A percentile compares a stretch with the other conserved stretches of the same genome.
phyloP scores from a whole-genome alignment of 2,329 filamentous ascomycete species.

The Uncinocarpus reesii region DNA sequence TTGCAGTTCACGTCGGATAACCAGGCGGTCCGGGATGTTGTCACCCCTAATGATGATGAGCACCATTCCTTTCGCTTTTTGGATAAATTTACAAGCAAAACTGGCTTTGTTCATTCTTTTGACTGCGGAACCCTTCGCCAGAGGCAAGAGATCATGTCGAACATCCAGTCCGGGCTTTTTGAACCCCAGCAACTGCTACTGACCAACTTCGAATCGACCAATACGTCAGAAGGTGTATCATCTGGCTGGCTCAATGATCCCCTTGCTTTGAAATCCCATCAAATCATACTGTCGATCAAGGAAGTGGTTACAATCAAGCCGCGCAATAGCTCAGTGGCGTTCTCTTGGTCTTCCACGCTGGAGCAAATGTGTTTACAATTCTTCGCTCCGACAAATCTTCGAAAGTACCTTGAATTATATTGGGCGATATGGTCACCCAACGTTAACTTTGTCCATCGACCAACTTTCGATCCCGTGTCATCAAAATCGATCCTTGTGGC shows the following conservation, averaged over 20 bases:
- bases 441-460: conserved; percentile 4
- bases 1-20: neutral
- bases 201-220: conserved; percentile 11
- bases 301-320: conserved; percentile 29
- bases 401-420: conserved; percentile 4
- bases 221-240: conserved; percentile 7
- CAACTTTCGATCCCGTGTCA: neutral
- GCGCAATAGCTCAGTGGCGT: conserved; percentile 27
- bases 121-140: conserved; percentile 29
- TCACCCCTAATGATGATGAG: neutral
- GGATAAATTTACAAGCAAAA: conserved; percentile 30
- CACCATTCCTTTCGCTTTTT: conserved; percentile 22
- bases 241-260: conserved; percentile 25
- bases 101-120: conserved; percentile 29
- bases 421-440: conserved; percentile 7
- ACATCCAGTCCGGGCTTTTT: neutral
- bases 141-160: conserved; percentile 22
- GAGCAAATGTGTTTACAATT: conserved; percentile 16
- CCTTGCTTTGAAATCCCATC: conserved; percentile 28
- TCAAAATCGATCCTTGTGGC: conserved; percentile 3
- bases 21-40: neutral
- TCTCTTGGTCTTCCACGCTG: conserved; percentile 27
- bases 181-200: neutral
- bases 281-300: conserved; percentile 29
- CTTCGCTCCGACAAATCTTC: neutral